These are phyloP conservation scores for Annulohypoxylon truncatum DNA, from an alignment of 2,329 filamentous ascomycete genomes.

Conservation along the genomic window DNA sequence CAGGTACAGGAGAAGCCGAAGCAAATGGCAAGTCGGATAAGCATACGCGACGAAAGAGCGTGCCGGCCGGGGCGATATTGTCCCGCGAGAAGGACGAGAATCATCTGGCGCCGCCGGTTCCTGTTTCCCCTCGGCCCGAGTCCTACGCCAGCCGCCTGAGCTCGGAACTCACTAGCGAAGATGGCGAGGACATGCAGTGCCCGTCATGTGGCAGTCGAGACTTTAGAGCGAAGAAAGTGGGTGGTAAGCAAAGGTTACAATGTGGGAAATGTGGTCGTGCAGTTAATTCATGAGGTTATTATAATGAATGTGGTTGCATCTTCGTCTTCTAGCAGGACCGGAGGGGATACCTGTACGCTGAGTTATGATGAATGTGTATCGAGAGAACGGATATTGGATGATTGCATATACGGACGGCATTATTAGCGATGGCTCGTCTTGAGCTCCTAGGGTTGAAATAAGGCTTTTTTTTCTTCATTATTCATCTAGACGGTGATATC, in stretches of 20 bases:
- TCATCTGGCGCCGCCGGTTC: conserved; percentile 32
- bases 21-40: conserved; percentile 19
- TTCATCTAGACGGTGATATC: conserved; percentile 20
- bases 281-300: conserved; percentile 25
- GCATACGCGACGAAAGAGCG: conserved; percentile 41
- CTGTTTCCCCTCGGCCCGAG: conserved; percentile 41
- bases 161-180: conserved; percentile 64
- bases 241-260: conserved; percentile 66
- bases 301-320: not conserved
- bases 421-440: not conserved
- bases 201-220: conserved; percentile 68
- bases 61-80: conserved; percentile 33
- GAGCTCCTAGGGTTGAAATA: not conserved
- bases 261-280: conserved; percentile 66
- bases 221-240: conserved; percentile 70
- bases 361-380: not conserved
- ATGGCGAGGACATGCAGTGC: conserved; percentile 64
- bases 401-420: conserved; percentile 15
- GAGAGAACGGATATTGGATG: not conserved
- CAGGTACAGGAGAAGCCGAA: conserved; percentile 4
- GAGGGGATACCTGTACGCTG: not conserved
- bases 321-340: not conserved
- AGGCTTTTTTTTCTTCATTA: conserved; percentile 2
- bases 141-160: conserved; percentile 68
- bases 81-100: conserved; percentile 6